Base-by-base conservation (phyloP, 208 protist genomes). In the Wallacemonas sp. region DNA sequence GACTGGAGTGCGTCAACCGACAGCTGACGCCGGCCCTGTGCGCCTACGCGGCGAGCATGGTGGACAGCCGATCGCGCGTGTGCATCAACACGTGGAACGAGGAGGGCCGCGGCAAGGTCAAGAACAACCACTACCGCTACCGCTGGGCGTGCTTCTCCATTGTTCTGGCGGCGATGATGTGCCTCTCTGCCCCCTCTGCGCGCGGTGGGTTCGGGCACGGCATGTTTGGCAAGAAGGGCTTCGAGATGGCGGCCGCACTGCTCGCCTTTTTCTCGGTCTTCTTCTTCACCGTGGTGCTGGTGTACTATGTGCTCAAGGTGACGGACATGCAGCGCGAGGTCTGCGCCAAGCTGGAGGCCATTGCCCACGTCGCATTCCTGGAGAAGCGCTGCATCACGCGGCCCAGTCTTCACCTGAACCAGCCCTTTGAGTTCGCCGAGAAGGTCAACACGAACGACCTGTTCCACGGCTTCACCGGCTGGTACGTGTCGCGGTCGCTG, bases 291-390 rank as follows among this genome's bases (percentile, higher is more conserved):
- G 22, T 70, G 11, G 74, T 76, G 10, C 57, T 87, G 2, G 74
- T 70, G 18, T 94, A 79, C 57, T 81, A 81, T 42, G 64, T 89
- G 23, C 38, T 92, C 31, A 92, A 91, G 61, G 68, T 91, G n/a
- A 86, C 72, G 4, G 89, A 94, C 74, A 92, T 92, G 83, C 84
- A 92, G 64, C 77, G 89, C 3, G 79, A 94, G 63, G 61, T 94
- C 22, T 52, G 52, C 8, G 81, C 79, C 10, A 87, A 92, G 75
- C 76, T 94, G 62, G 69, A 69, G 26, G 86, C 88, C 32, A 65
- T 94, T 25, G 84, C 86, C 1, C 65, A 88, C 20, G 49, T 91
- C 20, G 89, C 86, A 16, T 92, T 89, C 39, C 45, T 94, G 5
- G 82, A 89, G 61, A 66, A 70, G 18, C 71, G 65, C 29, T 85